Conservation (phyloP, 2,329 filamentous ascomycete species). For the Aspergillus terreus region DNA sequence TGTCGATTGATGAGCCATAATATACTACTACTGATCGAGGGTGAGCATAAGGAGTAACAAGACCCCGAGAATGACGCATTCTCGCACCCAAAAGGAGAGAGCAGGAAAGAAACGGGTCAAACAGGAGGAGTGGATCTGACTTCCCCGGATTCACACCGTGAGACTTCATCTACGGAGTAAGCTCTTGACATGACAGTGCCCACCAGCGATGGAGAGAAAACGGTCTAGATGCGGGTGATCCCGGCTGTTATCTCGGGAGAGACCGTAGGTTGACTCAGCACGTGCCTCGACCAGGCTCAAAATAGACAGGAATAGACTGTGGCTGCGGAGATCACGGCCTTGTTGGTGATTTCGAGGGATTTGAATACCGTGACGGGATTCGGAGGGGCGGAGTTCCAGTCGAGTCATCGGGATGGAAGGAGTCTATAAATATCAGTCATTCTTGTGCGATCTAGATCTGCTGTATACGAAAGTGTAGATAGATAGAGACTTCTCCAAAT, state of each 20-base stretch:
- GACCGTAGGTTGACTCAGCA: constrained; percentile 8
- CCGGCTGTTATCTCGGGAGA: constrained; percentile 7
- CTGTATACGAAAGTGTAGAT: background rate
- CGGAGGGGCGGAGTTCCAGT: background rate
- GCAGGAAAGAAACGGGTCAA: background rate
- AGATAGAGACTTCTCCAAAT: background rate
- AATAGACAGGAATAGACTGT: background rate
- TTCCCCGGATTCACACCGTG: constrained; percentile 10
- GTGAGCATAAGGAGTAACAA: background rate
- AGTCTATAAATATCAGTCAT: background rate
- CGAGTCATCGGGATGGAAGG: background rate
- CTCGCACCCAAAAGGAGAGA: background rate
- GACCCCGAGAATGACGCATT: background rate
- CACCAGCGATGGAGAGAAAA: background rate
- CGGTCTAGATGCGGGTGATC: constrained; percentile 9
- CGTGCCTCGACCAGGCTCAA: background rate
- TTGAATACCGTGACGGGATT: background rate
- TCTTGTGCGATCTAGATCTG: background rate
- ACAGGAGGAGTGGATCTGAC: constrained; percentile 5
- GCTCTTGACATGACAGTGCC: background rate
- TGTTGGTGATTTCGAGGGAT: background rate
- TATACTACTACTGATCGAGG: no score
- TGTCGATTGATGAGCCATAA: no score
- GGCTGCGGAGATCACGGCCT: no score
- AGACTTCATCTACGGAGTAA: background rate